phyloP scores from a whole-genome alignment of 371 early-diverging fungal species.

The Conidiobolus incongruus region DNA sequence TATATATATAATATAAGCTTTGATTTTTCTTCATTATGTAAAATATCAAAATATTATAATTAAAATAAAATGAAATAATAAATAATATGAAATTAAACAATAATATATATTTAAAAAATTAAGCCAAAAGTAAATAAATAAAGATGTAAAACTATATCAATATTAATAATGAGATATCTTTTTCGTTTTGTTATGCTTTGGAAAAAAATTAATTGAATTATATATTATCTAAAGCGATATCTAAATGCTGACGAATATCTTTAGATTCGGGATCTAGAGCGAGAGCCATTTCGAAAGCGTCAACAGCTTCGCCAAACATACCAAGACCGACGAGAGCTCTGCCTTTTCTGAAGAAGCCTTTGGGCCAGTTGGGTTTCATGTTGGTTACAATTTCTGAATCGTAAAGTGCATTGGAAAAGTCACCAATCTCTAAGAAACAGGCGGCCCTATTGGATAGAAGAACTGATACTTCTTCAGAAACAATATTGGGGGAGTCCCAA shows the following conservation, averaged over 20 bases:
- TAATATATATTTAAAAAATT: too few species aligned
- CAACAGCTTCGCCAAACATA: conserved; percentile 33
- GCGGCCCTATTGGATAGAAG: conserved; percentile 49
- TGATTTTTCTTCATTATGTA: too few species aligned
- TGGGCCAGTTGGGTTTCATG: conserved; percentile 51
- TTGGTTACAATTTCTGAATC: conserved; percentile 54
- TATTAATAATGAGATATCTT: too few species aligned
- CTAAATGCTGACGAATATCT: conserved; percentile 11
- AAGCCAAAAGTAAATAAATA: too few species aligned
- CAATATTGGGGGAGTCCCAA: conserved; percentile 45
- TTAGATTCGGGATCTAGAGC: conserved; percentile 41
- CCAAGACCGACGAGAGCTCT: conserved; percentile 40
- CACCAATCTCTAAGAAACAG: conserved; percentile 32
- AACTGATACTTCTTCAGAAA: conserved; percentile 42
- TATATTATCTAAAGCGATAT: neutral
- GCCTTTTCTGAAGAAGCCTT: conserved; percentile 62
- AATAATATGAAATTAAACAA: too few species aligned
- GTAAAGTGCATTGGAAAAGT: conserved; percentile 45
- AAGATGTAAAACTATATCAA: too few species aligned
- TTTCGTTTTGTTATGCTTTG: too few species aligned
- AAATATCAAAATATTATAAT: too few species aligned
- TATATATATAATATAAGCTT: too few species aligned
- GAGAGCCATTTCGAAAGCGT: conserved; percentile 37
- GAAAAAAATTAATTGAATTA: neutral
- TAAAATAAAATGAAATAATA: too few species aligned